A percentile compares a stretch with the other conserved stretches of the same genome.
These are phyloP conservation scores for Nicotiana benthamiana DNA, from an alignment of 257 asterid genomes.

Conservation along the genomic window DNA sequence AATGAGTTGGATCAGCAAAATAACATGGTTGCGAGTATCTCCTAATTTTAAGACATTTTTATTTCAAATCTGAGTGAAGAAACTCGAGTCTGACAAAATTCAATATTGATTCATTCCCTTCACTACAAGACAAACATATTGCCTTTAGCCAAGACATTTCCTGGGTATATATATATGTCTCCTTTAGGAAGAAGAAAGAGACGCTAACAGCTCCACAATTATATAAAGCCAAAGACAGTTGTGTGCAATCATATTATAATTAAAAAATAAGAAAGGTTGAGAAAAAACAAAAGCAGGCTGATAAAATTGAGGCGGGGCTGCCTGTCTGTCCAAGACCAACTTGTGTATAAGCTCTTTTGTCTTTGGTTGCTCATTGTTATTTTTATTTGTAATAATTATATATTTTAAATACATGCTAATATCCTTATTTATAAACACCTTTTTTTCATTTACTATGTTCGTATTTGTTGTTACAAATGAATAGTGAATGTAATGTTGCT, in stretches of 20 bases:
- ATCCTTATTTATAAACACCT: background rate
- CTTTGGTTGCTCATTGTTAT: too few relatives aligned
- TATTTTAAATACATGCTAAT: too few relatives aligned
- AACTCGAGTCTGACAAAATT: background rate
- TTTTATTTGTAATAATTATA: too few relatives aligned
- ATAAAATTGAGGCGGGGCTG: background rate
- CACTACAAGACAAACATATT: constrained; percentile 6
- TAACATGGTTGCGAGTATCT: too few relatives aligned
- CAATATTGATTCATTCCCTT: background rate
- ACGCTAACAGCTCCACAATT: background rate
- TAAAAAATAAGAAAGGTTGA: background rate
- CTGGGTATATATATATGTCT: background rate
- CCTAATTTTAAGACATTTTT: too few relatives aligned
- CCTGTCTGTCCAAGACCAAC: background rate
- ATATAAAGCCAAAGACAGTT: background rate
- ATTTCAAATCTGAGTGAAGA: background rate
- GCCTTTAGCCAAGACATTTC: background rate
- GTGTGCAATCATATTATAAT: background rate
- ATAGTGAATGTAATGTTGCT: too few relatives aligned
- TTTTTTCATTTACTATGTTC: background rate
- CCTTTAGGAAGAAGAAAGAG: background rate
- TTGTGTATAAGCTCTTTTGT: background rate
- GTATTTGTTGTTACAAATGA: too few relatives aligned
- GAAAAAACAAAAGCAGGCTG: background rate
- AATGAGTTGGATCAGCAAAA: too few relatives aligned